phyloP scores from a whole-genome alignment of 345 rosid species.

The Punica granatum region DNA sequence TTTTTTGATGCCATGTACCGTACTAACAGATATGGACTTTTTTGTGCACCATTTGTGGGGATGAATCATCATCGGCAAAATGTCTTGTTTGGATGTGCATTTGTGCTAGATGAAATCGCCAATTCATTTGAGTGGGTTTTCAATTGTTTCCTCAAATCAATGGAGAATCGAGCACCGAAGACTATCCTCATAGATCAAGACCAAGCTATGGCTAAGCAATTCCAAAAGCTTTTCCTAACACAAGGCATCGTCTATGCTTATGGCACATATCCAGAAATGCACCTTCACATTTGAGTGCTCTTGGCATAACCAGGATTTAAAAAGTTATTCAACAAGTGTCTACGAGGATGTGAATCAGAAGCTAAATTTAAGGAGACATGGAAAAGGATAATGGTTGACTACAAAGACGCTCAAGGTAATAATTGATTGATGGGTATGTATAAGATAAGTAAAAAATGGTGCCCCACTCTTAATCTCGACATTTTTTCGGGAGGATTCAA shows the following conservation, averaged over 20 bases:
- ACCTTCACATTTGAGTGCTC: neutral
- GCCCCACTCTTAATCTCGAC: neutral
- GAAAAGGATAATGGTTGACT: neutral
- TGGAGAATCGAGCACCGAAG: neutral
- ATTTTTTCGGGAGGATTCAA: neutral
- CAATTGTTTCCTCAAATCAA: neutral
- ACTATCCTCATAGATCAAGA: neutral
- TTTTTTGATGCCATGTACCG: too few species aligned
- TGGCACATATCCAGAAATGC: neutral
- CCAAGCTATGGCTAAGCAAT: neutral
- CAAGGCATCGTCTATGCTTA: neutral
- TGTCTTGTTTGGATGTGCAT: neutral
- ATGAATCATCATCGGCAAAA: neutral
- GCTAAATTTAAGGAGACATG: neutral
- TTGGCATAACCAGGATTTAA: neutral
- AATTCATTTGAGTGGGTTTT: neutral
- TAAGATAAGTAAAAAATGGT: neutral
- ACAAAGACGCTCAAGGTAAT: neutral
- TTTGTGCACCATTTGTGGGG: neutral
- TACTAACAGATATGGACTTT: neutral
- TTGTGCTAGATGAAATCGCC: neutral
- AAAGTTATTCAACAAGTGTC: neutral
- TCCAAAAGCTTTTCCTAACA: neutral
- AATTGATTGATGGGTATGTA: neutral
- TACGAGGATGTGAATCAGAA: neutral